Conservation (phyloP, 2,329 filamentous ascomycete genomes). For the Pleoardoris graminearum region DNA sequence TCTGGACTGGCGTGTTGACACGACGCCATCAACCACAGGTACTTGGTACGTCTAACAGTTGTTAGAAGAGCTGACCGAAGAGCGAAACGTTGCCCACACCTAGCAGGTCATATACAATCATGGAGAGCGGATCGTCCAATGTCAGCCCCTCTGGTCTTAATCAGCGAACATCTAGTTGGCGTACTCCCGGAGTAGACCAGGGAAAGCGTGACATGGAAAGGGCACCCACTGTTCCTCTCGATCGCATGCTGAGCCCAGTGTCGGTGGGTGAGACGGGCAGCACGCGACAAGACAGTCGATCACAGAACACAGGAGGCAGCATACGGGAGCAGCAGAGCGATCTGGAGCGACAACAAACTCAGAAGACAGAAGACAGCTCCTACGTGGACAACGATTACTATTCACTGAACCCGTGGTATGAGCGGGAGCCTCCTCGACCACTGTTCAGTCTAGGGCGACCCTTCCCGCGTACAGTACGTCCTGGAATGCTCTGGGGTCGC, state of each 20-base stretch:
- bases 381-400: slow-evolving; percentile 58
- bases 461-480: slow-evolving; percentile 57
- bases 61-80: not conserved
- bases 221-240: slow-evolving; percentile 17
- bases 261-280: not conserved
- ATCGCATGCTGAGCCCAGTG: slow-evolving; percentile 11
- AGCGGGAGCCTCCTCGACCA: slow-evolving; percentile 56
- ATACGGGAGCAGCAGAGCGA: not conserved
- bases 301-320: not conserved
- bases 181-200: not conserved
- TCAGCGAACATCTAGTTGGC: slow-evolving; percentile 13
- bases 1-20: not conserved
- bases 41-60: not conserved
- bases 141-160: slow-evolving; percentile 14
- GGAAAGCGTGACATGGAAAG: slow-evolving; percentile 16
- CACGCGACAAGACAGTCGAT: not conserved
- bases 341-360: slow-evolving; percentile 19
- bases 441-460: slow-evolving; percentile 60
- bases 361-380: slow-evolving; percentile 32
- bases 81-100: slow-evolving; percentile 7
- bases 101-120: not conserved
- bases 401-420: slow-evolving; percentile 59
- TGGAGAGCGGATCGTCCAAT: slow-evolving; percentile 10
- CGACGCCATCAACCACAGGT: not conserved
- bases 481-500: slow-evolving; percentile 54